phyloP scores from a whole-genome alignment of 139 green algal species.

The Pleodorina starrii region DNA sequence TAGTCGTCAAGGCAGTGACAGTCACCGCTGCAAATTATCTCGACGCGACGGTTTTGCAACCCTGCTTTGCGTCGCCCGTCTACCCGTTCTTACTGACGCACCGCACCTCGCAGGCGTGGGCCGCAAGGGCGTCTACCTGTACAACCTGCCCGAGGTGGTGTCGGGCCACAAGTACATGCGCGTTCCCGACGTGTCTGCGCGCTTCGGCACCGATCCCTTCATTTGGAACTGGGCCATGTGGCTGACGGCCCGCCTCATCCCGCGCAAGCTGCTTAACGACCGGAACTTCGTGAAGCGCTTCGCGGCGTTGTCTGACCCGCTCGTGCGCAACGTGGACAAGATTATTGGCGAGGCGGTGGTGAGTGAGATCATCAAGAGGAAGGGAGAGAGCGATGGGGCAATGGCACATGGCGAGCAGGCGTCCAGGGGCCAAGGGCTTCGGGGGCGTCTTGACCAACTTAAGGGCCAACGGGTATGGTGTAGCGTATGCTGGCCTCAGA shows the following conservation, averaged over 20 bases:
- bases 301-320: conserved; percentile 73
- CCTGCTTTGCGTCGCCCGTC: no score
- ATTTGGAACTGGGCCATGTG: conserved; percentile 96
- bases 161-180: conserved; percentile 76
- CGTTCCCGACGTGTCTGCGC: conserved; percentile 88
- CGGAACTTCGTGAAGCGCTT: conserved; percentile 65
- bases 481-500: no score
- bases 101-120: conserved; percentile 52
- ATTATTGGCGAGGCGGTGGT: conserved; percentile 89
- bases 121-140: conserved; percentile 81
- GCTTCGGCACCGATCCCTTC: conserved; percentile 94
- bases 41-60: no score
- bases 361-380: neutral
- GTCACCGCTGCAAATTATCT: no score
- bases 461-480: no score
- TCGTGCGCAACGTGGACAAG: conserved; percentile 83
- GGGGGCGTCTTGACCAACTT: no score
- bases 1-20: no score
- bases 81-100: no score
- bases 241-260: conserved; percentile 80
- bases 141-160: conserved; percentile 90
- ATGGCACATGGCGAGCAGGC: neutral
- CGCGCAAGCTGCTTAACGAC: conserved; percentile 70
- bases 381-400: neutral
- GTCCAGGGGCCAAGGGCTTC: no score